Evolutionary conservation across 768 basidiomycete genomes (phyloP).

Genomic region (Tremella yokohamensis): DNA sequence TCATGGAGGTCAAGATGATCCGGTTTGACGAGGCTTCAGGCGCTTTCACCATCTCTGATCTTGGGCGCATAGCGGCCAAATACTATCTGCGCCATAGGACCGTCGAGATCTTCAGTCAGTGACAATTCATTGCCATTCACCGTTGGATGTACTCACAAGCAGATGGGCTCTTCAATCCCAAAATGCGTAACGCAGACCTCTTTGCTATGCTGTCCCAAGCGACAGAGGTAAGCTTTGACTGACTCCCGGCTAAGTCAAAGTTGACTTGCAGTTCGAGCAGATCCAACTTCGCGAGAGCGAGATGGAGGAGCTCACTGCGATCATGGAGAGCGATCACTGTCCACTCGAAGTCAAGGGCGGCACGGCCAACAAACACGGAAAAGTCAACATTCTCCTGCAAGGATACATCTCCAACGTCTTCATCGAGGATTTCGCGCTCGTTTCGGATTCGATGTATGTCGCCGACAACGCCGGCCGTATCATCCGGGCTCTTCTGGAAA

Average conservation of each 20-base stretch:
- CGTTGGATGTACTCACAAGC: neutral
- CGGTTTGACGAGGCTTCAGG: constrained; percentile 62
- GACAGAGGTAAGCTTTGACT: constrained; percentile 65
- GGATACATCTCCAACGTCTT: constrained; percentile 73
- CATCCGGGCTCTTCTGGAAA: constrained; percentile 87
- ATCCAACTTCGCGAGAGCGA: constrained; percentile 91
- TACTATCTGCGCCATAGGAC: constrained; percentile 87
- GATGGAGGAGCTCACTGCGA: constrained; percentile 68
- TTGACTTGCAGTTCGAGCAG: constrained; percentile 72
- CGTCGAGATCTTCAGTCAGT: constrained; percentile 72
- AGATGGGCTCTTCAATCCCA: constrained; percentile 65
- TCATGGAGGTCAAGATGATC: constrained; percentile 76
- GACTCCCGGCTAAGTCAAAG: constrained; percentile 8
- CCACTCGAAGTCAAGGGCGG: constrained; percentile 80
- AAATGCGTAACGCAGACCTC: constrained; percentile 90
- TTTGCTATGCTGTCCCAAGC: constrained; percentile 80
- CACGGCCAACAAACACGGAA: constrained; percentile 64
- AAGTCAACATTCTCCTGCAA: constrained; percentile 94
- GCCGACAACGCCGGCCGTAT: constrained; percentile 92
- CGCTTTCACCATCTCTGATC: constrained; percentile 71
- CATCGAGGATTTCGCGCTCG: constrained; percentile 92
- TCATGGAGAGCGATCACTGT: constrained; percentile 60
- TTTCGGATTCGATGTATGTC: constrained; percentile 90
- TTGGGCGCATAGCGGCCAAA: constrained; percentile 93
- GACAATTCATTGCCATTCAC: neutral